Evolutionary conservation across 345 rosid genomes (phyloP).

Genomic region (Kernera saxatilis): DNA sequence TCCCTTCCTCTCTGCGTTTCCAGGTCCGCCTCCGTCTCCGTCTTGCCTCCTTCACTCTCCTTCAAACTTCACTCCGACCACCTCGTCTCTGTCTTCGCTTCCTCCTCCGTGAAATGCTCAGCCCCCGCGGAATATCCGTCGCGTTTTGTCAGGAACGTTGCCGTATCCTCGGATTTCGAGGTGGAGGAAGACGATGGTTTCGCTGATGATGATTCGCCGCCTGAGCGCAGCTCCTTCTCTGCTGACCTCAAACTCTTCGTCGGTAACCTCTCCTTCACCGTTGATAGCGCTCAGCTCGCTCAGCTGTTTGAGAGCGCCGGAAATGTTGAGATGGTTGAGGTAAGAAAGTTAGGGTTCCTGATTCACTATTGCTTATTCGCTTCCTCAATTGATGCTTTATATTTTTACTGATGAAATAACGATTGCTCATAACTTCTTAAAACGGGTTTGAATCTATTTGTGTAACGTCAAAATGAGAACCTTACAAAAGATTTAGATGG

Average conservation of each 20-base stretch:
- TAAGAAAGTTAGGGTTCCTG: conserved; percentile 21
- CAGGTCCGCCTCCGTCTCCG: conserved; percentile 35
- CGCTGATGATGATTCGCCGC: conserved; percentile 19
- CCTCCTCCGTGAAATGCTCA: conserved; percentile 25
- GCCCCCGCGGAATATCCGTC: conserved; percentile 25
- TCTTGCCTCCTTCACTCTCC: conserved; percentile 34
- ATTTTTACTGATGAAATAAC: neutral
- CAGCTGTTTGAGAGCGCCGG: conserved; percentile 74
- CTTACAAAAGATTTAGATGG: neutral
- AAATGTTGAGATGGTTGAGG: conserved; percentile 98
- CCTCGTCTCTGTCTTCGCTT: conserved; percentile 35
- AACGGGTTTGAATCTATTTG: neutral
- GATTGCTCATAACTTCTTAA: neutral
- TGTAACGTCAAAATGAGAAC: neutral
- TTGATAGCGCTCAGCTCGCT: conserved; percentile 93
- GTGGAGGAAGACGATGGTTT: conserved; percentile 56
- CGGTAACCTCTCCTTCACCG: conserved; percentile 87
- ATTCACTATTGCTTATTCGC: neutral
- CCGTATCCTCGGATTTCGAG: conserved; percentile 61
- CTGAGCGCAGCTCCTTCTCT: conserved; percentile 48
- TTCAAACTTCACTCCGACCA: conserved; percentile 33
- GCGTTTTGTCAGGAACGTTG: conserved; percentile 51
- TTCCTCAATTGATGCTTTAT: neutral
- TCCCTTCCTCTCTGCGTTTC: conserved; percentile 35
- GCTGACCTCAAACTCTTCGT: conserved; percentile 84